phyloP scores from a whole-genome alignment of 163 green algal genomes.

The Scenedesmus sp. region DNA sequence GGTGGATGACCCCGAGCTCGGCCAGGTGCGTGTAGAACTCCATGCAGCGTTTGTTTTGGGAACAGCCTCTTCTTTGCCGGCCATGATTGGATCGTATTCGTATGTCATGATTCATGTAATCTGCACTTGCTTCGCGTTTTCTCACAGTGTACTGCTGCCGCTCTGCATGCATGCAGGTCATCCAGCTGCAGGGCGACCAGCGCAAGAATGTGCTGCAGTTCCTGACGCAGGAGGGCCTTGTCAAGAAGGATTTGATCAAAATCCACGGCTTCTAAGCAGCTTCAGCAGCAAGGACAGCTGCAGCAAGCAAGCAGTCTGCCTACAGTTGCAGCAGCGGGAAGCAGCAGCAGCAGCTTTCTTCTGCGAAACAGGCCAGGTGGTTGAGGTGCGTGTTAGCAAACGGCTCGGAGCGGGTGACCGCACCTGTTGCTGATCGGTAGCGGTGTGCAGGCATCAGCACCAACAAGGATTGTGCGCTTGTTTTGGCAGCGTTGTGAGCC shows the following conservation, averaged over 20 bases:
- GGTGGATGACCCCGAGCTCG: slow-evolving; percentile 98
- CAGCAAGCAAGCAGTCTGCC: neutral
- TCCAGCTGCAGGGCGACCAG: slow-evolving; percentile 99
- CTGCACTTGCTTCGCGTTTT: neutral
- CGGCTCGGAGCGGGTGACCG: neutral
- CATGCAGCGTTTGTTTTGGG: neutral
- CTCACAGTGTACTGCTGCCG: neutral
- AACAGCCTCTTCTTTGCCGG: neutral
- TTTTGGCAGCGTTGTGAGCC: neutral
- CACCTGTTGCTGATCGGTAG: neutral
- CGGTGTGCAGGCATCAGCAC: neutral
- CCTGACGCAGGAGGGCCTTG: slow-evolving; percentile 91
- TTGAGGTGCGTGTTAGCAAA: neutral
- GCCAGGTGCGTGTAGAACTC: slow-evolving; percentile 73
- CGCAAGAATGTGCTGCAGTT: slow-evolving; percentile 99
- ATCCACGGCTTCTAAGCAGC: slow-evolving; percentile 90
- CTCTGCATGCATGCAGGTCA: slow-evolving; percentile 75
- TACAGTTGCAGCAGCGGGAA: neutral
- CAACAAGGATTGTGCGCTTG: neutral
- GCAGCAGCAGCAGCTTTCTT: neutral
- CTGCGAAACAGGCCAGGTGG: neutral
- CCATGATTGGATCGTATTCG: neutral
- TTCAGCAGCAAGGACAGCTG: slow-evolving; percentile 1
- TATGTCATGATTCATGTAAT: neutral
- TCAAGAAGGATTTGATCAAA: slow-evolving; percentile 98